These are phyloP conservation scores for Podaxis mareebaensis DNA, from an alignment of 768 basidiomycete genomes.

Conservation along the genomic window DNA sequence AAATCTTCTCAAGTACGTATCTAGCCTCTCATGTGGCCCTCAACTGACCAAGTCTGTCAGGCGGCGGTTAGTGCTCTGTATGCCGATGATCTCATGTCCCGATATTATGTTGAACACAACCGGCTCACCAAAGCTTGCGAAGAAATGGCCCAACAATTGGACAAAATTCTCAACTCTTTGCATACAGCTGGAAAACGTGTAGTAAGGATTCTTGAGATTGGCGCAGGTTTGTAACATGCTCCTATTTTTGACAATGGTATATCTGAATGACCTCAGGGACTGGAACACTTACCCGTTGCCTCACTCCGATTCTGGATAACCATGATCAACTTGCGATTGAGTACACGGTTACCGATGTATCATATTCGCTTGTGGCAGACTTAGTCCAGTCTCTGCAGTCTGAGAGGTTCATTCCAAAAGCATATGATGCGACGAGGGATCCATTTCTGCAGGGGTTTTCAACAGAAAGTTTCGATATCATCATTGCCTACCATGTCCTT, in stretches of 20 bases:
- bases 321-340: neutral
- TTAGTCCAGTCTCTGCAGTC: neutral
- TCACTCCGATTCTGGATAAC: neutral
- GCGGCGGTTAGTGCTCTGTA: neutral
- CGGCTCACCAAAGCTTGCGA: neutral
- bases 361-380: slow-evolving; percentile 6
- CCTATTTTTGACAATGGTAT: neutral
- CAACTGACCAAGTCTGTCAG: neutral
- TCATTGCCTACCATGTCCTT: slow-evolving; percentile 6
- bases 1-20: slow-evolving; percentile 1
- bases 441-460: neutral
- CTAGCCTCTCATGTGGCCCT: neutral
- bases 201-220: slow-evolving; percentile 5
- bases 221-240: neutral
- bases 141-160: neutral
- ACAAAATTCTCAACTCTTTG: neutral
- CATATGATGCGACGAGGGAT: neutral
- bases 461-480: slow-evolving; percentile 5
- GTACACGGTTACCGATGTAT: slow-evolving; percentile 6
- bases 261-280: neutral
- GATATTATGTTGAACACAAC: slow-evolving; percentile 1
- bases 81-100: slow-evolving; percentile 8
- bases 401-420: neutral
- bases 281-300: neutral
- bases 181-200: neutral